Base-by-base conservation (phyloP, 2,329 filamentous ascomycete genomes). In the Shiraia sp. region DNA sequence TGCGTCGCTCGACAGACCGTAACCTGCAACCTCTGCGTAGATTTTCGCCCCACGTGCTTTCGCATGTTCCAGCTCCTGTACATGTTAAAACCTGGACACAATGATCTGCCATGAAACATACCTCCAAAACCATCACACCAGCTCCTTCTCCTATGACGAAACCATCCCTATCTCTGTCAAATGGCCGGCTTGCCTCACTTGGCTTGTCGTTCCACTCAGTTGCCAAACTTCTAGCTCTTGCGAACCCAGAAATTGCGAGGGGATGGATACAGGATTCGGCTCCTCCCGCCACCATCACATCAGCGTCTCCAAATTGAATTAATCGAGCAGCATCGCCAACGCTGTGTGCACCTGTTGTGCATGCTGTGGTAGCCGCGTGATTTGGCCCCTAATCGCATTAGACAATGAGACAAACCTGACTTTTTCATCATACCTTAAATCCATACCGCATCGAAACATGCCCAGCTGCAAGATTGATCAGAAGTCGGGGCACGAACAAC, bases 241-340 rank as follows among this genome's bases (percentile, higher is more conserved):
- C 87, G 62, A 99, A 99, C 6, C 92, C 93, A 6, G 91, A 89
- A 55, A 97, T 87, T 2, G 92, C 88, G 30, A 99, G 78, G 8
- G 93, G 93, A 64, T 99, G 92, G 41, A 99, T 92, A 67, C 93
- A 99, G 0, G 92, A 90, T 70, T 99, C 93, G 7, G 92, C 83
- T 19, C 92, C 92, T 29, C 93, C 93, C n/a, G 93, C 90, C 7
- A 99, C 73, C 90, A 99, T 97, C 40, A 97, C 86, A 67, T 96
- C 81, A 32, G 92, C 92, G 65, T 97, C 92, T 6, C 90, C 91
- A 61, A 85, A 85, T n/a, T 86, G 82, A 48, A 99, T 92, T 65
- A 96, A 89, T 13, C 92, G 83, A n/a, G 88, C 85, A 5, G 93
- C 93, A 67, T 99, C 93, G 13, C 92, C 93, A 35, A 99, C 85